These are phyloP conservation scores for Pestalotiopsis fici DNA, from an alignment of 2,329 filamentous ascomycete genomes.

Conservation along the genomic window DNA sequence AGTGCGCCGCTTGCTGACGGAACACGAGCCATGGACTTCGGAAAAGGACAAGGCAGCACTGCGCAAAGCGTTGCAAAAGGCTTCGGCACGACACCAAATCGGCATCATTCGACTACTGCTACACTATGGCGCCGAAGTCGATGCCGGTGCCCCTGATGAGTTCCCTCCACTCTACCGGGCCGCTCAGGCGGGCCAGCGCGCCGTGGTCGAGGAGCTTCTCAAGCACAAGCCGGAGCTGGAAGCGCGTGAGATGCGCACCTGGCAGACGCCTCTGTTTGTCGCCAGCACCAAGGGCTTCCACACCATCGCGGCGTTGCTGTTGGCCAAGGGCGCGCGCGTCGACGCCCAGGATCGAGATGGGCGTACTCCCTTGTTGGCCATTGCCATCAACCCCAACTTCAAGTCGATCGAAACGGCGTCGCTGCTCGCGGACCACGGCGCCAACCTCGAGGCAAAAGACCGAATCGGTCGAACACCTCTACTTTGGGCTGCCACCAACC, in stretches of 20 bases:
- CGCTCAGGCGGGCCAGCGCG: slow-evolving; percentile 36
- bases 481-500: slow-evolving; percentile 60
- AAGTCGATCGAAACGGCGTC: slow-evolving; percentile 41
- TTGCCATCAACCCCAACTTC: slow-evolving; percentile 32
- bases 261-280: slow-evolving; percentile 37
- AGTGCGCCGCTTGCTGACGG: slow-evolving; percentile 35
- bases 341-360: slow-evolving; percentile 35
- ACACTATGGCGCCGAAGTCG: slow-evolving; percentile 35
- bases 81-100: slow-evolving; percentile 35
- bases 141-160: slow-evolving; percentile 34
- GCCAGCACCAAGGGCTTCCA: slow-evolving; percentile 35
- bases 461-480: slow-evolving; percentile 54
- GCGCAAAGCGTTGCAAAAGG: slow-evolving; percentile 38
- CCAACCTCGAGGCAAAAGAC: slow-evolving; percentile 38
- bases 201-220: slow-evolving; percentile 34
- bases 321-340: slow-evolving; percentile 31
- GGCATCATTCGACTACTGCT: slow-evolving; percentile 37
- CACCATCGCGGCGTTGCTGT: slow-evolving; percentile 29
- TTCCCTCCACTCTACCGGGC: slow-evolving; percentile 37
- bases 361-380: slow-evolving; percentile 35
- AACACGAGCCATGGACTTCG: slow-evolving; percentile 34
- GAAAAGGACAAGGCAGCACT: slow-evolving; percentile 34
- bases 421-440: slow-evolving; percentile 36
- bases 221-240: slow-evolving; percentile 32
- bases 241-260: slow-evolving; percentile 27